phyloP scores from a whole-genome alignment of 805 yeast genomes.

The Lipomyces kockii region DNA sequence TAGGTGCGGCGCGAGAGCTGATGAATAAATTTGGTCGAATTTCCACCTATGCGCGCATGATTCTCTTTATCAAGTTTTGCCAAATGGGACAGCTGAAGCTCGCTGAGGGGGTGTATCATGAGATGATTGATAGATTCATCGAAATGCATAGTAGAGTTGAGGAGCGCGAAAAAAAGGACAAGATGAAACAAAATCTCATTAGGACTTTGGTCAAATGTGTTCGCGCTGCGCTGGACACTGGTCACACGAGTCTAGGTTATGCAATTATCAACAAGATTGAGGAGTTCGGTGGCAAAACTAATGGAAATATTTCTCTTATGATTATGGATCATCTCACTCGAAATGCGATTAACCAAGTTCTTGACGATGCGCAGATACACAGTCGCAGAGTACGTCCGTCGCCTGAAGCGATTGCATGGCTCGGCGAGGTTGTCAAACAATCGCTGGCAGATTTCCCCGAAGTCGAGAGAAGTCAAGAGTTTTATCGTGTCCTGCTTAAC shows the following conservation, averaged over 20 bases:
- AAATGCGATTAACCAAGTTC: slow-evolving; percentile 10
- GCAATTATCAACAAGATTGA: slow-evolving; percentile 22
- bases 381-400: neutral
- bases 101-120: slow-evolving; percentile 18
- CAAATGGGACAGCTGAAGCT: slow-evolving; percentile 12
- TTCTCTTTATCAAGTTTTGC: slow-evolving; percentile 18
- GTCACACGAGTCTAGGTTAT: slow-evolving; percentile 11
- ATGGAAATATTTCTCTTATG: slow-evolving; percentile 5
- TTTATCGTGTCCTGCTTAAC: slow-evolving; percentile 20
- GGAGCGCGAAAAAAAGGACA: neutral
- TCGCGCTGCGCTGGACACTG: slow-evolving; percentile 24
- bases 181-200: slow-evolving; percentile 2
- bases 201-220: slow-evolving; percentile 13
- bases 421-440: slow-evolving; percentile 6
- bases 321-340: slow-evolving; percentile 19
- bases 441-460: slow-evolving; percentile 7
- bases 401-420: neutral
- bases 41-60: slow-evolving; percentile 6
- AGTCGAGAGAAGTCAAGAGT: slow-evolving; percentile 6
- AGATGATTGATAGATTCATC: slow-evolving; percentile 13
- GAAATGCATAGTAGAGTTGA: neutral
- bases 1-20: slow-evolving; percentile 13
- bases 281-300: slow-evolving; percentile 12
- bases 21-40: slow-evolving; percentile 15
- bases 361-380: neutral